Percentiles rank a stretch among this genome's conserved stretches.
Conservation (phyloP, 23 red algal species). For the Gracilaria gracilis region DNA sequence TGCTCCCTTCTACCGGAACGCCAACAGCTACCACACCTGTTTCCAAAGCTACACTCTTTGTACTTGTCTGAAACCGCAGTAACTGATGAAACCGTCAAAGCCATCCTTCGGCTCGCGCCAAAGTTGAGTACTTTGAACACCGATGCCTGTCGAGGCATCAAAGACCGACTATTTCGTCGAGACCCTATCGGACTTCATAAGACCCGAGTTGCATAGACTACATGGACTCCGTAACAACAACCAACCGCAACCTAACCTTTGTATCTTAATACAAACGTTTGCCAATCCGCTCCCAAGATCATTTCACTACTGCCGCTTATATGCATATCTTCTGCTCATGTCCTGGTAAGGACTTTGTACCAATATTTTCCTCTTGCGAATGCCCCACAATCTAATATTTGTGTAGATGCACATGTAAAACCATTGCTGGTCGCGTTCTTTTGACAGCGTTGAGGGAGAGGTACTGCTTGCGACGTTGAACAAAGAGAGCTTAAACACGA, state of each 20-base stretch:
- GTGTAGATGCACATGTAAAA: no score
- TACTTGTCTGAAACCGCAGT: background rate
- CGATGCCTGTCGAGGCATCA: constrained; percentile 4
- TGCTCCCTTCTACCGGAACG: background rate
- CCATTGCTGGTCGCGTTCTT: no score
- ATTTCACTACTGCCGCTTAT: no score
- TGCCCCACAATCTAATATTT: no score
- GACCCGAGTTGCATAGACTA: background rate
- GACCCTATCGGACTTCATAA: background rate
- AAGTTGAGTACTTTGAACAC: background rate
- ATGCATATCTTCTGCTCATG: no score
- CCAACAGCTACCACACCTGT: background rate
- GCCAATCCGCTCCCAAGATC: no score
- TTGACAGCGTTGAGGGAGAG: no score
- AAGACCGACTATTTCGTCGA: constrained; percentile 4
- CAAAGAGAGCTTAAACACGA: background rate
- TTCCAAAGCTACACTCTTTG: background rate
- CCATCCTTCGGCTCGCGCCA: background rate
- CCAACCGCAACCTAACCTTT: background rate
- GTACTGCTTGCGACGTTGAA: no score
- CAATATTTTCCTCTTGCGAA: no score
- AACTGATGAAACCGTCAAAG: background rate
- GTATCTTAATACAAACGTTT: background rate
- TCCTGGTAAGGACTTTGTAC: no score
- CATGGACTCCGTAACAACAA: background rate